Evolutionary conservation across 768 basidiomycete species (phyloP), one percentile per base, ranked within the genome.

Genomic region (Leucogyrophana mollusca): DNA sequence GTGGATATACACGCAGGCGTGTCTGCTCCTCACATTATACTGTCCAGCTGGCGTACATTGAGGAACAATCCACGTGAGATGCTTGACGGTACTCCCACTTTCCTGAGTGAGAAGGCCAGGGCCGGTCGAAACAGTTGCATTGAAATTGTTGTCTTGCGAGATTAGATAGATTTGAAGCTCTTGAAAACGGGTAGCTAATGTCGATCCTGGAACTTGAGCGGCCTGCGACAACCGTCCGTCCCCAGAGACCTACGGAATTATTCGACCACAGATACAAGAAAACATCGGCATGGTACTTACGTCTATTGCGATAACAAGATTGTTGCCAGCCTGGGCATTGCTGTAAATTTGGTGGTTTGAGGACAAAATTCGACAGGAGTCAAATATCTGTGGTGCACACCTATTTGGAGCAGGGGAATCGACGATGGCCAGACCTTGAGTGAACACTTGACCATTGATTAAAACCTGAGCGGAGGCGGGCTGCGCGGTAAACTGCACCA

Each of bases 131-230:
- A 79, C 65, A 4, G 72, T 75, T 4, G 73, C 33, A 50, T 77
- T 76, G 23, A 63, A 20, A n/a, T 62, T 57, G 9, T 62, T 59
- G 25, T 62, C 45, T 1, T 65, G 52, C 3, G 77, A 78, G 8
- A 76, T 68, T 9, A 77, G 60, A 47, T 67, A 77, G 6, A 78
- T 66, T 24, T 74, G 63, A 6, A 78, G 55, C 7, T 57, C 55
- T 44, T 71, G 63, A 54, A 65, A 73, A 35, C 65, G 59, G 2
- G 72, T 74, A 0, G 66, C 44, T 8, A 64, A 51, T 20, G 53
- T 56, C 6, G 73, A 72, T 43, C 58, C 61, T 4, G 71, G 69
- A 5, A 56, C 49, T 21, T 60, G 57, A n/a, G 71, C 68, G 34
- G 43, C 52, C 18, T 64, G 46, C 27, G 67, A 60, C 10, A 77